These are phyloP conservation scores for Trichoderma orchidacearum DNA, from an alignment of 495 filamentous ascomycete genomes.

Conservation along the genomic window DNA sequence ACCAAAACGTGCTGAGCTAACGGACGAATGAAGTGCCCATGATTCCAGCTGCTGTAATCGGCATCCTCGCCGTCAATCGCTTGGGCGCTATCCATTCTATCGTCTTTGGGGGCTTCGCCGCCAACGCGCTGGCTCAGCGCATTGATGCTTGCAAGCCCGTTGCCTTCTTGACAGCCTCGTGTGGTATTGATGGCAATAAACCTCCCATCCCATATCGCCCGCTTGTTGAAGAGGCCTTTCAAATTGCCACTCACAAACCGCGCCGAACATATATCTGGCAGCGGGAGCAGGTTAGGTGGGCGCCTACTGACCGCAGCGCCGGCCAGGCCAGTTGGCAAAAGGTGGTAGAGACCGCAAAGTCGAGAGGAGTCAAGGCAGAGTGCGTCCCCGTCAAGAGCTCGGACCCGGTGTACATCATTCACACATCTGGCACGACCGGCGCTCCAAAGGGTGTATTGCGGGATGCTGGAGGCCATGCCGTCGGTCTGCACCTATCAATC, in stretches of 20 bases:
- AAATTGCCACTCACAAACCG: conserved; percentile 46
- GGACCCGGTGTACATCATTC: conserved; percentile 82
- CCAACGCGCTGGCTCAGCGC: conserved; percentile 69
- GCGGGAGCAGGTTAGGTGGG: conserved; percentile 63
- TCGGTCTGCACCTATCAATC: conserved; percentile 69
- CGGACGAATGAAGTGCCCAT: conserved; percentile 61
- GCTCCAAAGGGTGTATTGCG: conserved; percentile 79
- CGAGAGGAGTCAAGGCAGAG: conserved; percentile 48
- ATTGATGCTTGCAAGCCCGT: conserved; percentile 71
- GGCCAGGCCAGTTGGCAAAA: conserved; percentile 71
- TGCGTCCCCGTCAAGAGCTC: conserved; percentile 64
- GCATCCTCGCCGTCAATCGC: conserved; percentile 66
- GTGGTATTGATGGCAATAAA: conserved; percentile 81
- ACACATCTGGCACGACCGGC: conserved; percentile 75
- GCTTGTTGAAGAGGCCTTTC: conserved; percentile 55
- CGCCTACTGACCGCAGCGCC: conserved; percentile 42
- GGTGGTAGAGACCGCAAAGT: conserved; percentile 51
- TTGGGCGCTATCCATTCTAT: conserved; percentile 83
- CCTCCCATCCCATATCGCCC: conserved; percentile 57
- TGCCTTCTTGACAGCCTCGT: conserved; percentile 75
- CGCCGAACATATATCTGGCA: conserved; percentile 61
- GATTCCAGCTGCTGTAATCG: conserved; percentile 80
- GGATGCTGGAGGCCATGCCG: conserved; percentile 75
- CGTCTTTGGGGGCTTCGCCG: conserved; percentile 85
- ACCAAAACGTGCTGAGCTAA: too few relatives aligned